These are phyloP conservation scores for Fagopyrum homotropicum DNA, from an alignment of 148 eudicot species.

Conservation along the genomic window DNA sequence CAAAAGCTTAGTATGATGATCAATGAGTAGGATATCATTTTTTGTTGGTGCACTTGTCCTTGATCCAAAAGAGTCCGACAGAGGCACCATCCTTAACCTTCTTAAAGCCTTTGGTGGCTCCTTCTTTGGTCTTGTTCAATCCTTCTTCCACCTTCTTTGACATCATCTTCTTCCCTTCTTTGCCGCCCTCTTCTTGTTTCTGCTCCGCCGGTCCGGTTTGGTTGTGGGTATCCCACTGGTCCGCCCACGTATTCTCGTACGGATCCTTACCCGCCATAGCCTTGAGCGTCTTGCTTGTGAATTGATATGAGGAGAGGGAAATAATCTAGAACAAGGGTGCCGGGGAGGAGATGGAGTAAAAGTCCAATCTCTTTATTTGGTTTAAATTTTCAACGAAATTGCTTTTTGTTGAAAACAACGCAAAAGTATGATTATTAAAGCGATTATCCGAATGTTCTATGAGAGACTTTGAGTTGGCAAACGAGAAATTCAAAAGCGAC, in stretches of 20 bases:
- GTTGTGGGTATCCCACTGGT: not conserved
- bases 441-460: too few relatives aligned
- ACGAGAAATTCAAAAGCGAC: too few relatives aligned
- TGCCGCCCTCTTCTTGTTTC: not conserved
- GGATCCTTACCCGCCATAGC: not conserved
- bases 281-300: not conserved
- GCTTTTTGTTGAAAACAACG: too few relatives aligned
- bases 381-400: not conserved
- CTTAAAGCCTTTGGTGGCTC: not conserved
- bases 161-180: not conserved
- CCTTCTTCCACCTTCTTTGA: not conserved
- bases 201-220: not conserved
- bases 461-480: too few relatives aligned
- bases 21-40: too few relatives aligned
- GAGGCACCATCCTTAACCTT: not conserved
- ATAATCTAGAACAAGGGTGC: not conserved
- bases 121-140: conserved; percentile 1
- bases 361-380: not conserved
- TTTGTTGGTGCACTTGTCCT: not conserved
- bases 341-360: not conserved
- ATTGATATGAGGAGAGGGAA: not conserved
- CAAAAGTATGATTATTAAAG: too few relatives aligned
- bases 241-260: conserved; percentile 1
- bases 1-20: too few relatives aligned
- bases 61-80: not conserved